These are phyloP conservation scores for Agaricus subrufescens DNA, from an alignment of 768 basidiomycete genomes.

Conservation along the genomic window DNA sequence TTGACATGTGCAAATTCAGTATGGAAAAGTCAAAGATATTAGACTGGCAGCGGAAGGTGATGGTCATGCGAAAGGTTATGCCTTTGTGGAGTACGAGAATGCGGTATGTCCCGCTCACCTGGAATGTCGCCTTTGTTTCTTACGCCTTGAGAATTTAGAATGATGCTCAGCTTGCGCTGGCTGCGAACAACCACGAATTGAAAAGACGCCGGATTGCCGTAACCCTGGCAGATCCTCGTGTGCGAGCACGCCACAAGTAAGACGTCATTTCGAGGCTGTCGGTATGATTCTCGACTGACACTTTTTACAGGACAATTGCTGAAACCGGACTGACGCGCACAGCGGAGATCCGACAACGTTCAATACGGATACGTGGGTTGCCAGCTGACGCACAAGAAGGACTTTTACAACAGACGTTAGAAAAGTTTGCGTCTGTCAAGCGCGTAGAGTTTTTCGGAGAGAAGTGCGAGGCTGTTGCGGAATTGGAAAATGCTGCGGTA, in stretches of 20 bases:
- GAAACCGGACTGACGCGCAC: conserved; percentile 54
- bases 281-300: background rate
- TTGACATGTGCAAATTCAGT: conserved; percentile 39
- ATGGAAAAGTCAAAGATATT: conserved; percentile 77
- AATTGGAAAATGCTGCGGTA: conserved; percentile 64
- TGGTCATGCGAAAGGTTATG: conserved; percentile 77
- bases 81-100: conserved; percentile 86
- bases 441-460: conserved; percentile 74
- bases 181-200: conserved; percentile 82
- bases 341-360: conserved; percentile 60
- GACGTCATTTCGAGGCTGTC: conserved; percentile 7
- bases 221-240: conserved; percentile 75
- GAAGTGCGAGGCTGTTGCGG: conserved; percentile 55
- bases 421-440: conserved; percentile 67
- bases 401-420: conserved; percentile 82
- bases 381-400: conserved; percentile 83
- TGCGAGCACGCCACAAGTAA: conserved; percentile 49
- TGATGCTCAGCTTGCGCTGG: conserved; percentile 65
- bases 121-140: background rate
- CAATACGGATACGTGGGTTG: conserved; percentile 72
- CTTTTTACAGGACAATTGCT: conserved; percentile 14
- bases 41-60: conserved; percentile 72
- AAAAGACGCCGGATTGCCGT: conserved; percentile 90
- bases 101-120: conserved; percentile 52
- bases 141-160: conserved; percentile 34